Base-by-base conservation (phyloP, 805 yeast species). In the Ogataea allantospora region DNA sequence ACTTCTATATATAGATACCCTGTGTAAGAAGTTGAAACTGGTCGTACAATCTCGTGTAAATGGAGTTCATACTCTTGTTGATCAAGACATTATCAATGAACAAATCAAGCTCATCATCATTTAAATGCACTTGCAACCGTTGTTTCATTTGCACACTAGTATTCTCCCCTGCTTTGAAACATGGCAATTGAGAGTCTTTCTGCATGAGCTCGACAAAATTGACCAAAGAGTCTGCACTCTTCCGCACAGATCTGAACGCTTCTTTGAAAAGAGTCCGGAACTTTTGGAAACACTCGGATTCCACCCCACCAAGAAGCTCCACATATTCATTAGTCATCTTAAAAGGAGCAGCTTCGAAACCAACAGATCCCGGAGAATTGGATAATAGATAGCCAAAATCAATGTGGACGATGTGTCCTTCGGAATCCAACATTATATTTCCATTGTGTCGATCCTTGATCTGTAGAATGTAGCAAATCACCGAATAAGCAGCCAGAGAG, bases 361-460 rank as follows among this genome's bases (percentile, higher is more conserved):
- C 96, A 39, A 93, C 88, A 33, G 95, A 83, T 3, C 99, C 99
- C 0, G 99, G 99, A 0, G 97, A 83, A 56, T 93, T 91, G 0
- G 96, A 87, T 3, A 91, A 68, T 58, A 91, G 63, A 60, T 88
- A 91, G 0, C 99, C 99, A 66, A 93, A 93, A 63, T 93, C 99
- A 51, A 93, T 93, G 60, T 87, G 95, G 30, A 91, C 80, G 9
- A 93, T 83, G 57, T 93, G 99, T 0, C 99, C 99, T 43, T 91
- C 95, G 42, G 83, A 80, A 56, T 93, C 99, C 26, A 91, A 68
- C 99, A 93, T 91, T 42, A 93, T 89, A 60, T 93, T 93, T 55
- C 99, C 99, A 57, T 91, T 91, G 58, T 91, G 99, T 50, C 99
- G 77, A 62, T 93, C 99, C 59, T 93, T 93, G 43, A 93, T 86